Percentiles rank a stretch among this genome's conserved stretches.
Evolutionary conservation across 352 stramenopile species (phyloP).

Genomic region (Phytophthora litchii): DNA sequence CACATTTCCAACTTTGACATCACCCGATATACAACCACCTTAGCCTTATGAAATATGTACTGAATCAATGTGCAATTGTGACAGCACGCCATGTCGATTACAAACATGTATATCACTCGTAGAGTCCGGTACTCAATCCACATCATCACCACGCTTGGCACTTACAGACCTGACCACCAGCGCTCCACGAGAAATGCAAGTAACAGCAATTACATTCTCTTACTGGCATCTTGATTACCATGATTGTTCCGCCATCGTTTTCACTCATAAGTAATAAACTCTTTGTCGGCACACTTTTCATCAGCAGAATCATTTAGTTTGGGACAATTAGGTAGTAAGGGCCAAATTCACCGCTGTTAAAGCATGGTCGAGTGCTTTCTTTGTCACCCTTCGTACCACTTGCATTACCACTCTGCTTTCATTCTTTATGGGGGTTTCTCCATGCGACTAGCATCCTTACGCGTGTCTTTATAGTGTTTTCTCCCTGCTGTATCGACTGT

Average conservation of each 20-base stretch:
- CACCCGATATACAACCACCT: background rate
- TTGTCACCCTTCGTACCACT: background rate
- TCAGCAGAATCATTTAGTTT: constrained; percentile 8
- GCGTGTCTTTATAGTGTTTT: constrained; percentile 8
- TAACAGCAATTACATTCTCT: constrained; percentile 5
- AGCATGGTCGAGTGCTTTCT: constrained; percentile 1
- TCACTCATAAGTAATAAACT: constrained; percentile 2
- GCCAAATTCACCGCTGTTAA: constrained; percentile 11
- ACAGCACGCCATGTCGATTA: constrained; percentile 1
- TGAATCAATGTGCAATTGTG: background rate
- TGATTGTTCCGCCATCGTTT: constrained; percentile 19
- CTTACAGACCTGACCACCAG: constrained; percentile 8
- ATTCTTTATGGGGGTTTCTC: constrained; percentile 4
- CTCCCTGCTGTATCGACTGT: background rate
- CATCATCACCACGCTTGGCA: constrained; percentile 1
- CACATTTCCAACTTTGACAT: constrained; percentile 3
- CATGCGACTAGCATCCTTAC: constrained; percentile 1
- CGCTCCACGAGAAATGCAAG: constrained; percentile 1
- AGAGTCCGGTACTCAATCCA: constrained; percentile 20
- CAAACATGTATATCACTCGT: constrained; percentile 14
- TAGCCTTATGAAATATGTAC: constrained; percentile 3
- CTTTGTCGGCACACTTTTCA: background rate
- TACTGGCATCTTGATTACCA: background rate
- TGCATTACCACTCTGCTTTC: background rate
- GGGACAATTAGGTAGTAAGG: constrained; percentile 4